Evolutionary conservation across 1,284 basidiomycete species (phyloP), one percentile per base, ranked within the genome.

Genomic region (Ceratobasidium sp.): DNA sequence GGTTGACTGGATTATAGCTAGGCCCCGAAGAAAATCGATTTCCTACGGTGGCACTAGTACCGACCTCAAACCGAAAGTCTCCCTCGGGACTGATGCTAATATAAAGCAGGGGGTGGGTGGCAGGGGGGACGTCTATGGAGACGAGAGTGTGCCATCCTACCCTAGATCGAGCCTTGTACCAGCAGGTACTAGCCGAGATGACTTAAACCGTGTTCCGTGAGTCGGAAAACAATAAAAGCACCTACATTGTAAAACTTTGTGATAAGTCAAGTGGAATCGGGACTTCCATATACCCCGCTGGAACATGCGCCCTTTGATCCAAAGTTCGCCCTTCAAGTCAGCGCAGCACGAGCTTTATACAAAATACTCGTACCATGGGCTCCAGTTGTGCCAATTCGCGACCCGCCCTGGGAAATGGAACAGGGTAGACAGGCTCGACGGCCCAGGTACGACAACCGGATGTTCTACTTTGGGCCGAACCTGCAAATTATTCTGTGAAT

Each of bases 361-460:
- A n/a, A n/a, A n/a, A n/a, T n/a, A n/a, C n/a, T n/a, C 55, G 7
- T 57, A n/a, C 27, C 62, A 44, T 23, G 3, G n/a, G 18, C 23
- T 18, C 23, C 60, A 46, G 20, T 65, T 41, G 2, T 5, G 6
- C 62, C 62, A 65, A 30, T 65, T 65, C 1, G n/a, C 38, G 8
- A 65, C 30, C 44, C 62, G 62, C 5, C 62, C 62, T 12, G 62
- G 62, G n/a, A 65, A 65, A 27, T 65, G 62, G 44, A 65, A 65
- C 3, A n/a, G 6, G 3, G 52, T 27, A 20, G 52, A 27, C 18
- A 27, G 52, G 2, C 38, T 38, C 38, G 38, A 38, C 38, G 3
- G 38, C 38, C 38, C 38, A 38, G n/a, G n/a, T n/a, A n/a, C n/a
- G n/a, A n/a, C n/a, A n/a, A n/a, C n/a, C 8, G 38, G 8, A 38